Base-by-base conservation (phyloP, 1,284 basidiomycete species). In the Exsudoporus floridanus region DNA sequence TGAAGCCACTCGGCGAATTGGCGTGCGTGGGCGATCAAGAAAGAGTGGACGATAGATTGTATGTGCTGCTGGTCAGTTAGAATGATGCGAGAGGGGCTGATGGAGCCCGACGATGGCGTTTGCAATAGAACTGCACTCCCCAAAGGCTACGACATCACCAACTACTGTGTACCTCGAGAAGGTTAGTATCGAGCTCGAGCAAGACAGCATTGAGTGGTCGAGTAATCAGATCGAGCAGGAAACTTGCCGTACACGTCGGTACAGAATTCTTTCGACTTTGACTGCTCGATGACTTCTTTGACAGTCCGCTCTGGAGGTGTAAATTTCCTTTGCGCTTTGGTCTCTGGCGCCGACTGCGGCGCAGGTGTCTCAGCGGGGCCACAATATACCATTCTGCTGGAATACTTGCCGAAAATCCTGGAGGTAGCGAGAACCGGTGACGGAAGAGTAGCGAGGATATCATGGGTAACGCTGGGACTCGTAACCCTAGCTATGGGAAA, bases 81-180 rank as follows among this genome's bases (percentile, higher is more conserved):
- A 39, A 74, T 39, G 54, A 81, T 68, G 1, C 84, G 86, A 0
- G 82, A 78, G 0, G 89, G 88, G 2, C n/a, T n/a, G n/a, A n/a
- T n/a, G n/a, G n/a, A n/a, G n/a, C n/a, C n/a, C n/a, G n/a, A n/a
- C 84, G 81, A 23, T 85, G 83, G 3, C 93, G 63, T 96, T 94
- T 31, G 91, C 88, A 50, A 99, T 94, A 49, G 94, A 86, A 67
- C 93, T 83, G 16, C 96, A 91, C 70, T 97, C 96, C 21, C 96
- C 97, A 62, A 97, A 98, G 2, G 94, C 93, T 57, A 82, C 76
- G 58, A 99, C 93, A n/a, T n/a, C n/a, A 43, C 96, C 96, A 55
- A 99, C 90, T 74, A 99, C 96, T n/a, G n/a, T n/a, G n/a, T n/a
- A 74, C 77, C 74, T 98, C 98, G 63, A 99, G 85, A 18, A 97